Percentiles rank a stretch among this genome's conserved stretches.
These are phyloP conservation scores for Podila minutissima DNA, from an alignment of 192 early-diverging fungal species.

Conservation along the genomic window DNA sequence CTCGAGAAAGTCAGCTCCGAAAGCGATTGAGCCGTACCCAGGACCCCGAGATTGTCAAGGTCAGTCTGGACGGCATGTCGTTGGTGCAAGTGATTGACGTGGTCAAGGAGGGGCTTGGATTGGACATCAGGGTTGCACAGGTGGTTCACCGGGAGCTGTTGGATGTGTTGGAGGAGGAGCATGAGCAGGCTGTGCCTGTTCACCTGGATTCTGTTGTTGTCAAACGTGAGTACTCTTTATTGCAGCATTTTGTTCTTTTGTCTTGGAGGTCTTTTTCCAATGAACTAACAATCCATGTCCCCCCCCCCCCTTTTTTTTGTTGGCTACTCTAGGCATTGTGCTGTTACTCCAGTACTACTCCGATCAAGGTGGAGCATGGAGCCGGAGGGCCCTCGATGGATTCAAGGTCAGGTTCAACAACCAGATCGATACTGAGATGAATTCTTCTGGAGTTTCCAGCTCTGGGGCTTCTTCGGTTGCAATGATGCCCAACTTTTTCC, in stretches of 20 bases:
- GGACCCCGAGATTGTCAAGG: slow-evolving; percentile 14
- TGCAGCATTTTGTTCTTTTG: neutral
- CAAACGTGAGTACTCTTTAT: slow-evolving; percentile 7
- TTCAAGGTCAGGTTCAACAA: neutral
- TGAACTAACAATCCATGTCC: neutral
- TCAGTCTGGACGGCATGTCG: slow-evolving; percentile 24
- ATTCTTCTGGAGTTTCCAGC: neutral
- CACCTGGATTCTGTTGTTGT: slow-evolving; percentile 6
- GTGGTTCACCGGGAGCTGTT: slow-evolving; percentile 18
- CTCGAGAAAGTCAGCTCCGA: slow-evolving; percentile 8
- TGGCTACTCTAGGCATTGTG: slow-evolving; percentile 7
- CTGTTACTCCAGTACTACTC: slow-evolving; percentile 32
- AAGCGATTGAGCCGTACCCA: neutral
- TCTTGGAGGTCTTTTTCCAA: neutral
- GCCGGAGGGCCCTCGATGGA: slow-evolving; percentile 14
- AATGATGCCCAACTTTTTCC: slow-evolving; percentile 33
- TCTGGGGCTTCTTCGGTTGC: neutral
- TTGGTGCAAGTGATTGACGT: slow-evolving; percentile 25
- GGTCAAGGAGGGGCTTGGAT: slow-evolving; percentile 24
- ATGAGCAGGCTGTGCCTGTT: slow-evolving; percentile 9
- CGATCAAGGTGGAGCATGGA: slow-evolving; percentile 19
- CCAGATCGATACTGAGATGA: neutral
- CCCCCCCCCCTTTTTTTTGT: neutral
- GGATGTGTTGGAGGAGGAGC: slow-evolving; percentile 11
- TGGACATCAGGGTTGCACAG: slow-evolving; percentile 22